Conservation (phyloP, 371 early-diverging fungal species). For the Haplosporangium sp. region DNA sequence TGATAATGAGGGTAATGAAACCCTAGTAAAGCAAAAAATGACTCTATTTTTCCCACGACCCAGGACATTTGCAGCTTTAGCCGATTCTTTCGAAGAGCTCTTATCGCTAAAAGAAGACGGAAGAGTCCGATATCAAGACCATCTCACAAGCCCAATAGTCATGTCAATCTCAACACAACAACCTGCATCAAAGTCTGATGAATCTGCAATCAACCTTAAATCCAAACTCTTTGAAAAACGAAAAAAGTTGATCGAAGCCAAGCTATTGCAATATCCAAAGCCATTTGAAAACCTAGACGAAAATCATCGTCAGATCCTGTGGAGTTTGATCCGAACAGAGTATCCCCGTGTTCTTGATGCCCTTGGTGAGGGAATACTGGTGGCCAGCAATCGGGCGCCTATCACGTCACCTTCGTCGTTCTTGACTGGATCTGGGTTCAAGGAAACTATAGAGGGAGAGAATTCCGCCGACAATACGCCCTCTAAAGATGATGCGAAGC, state of each 20-base stretch:
- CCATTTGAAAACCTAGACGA: slow-evolving; percentile 35
- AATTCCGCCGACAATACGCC: not conserved
- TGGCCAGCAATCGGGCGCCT: slow-evolving; percentile 1
- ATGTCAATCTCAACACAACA: not conserved
- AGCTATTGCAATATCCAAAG: slow-evolving; percentile 31
- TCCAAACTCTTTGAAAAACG: slow-evolving; percentile 13
- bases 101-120: slow-evolving; percentile 17
- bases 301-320: slow-evolving; percentile 31
- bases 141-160: slow-evolving; percentile 4
- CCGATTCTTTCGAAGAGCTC: slow-evolving; percentile 39
- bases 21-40: not conserved
- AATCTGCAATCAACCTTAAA: not conserved
- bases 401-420: not conserved
- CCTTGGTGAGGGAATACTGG: slow-evolving; percentile 40
- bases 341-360: slow-evolving; percentile 40
- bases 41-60: slow-evolving; percentile 47
- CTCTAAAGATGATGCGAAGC: not conserved
- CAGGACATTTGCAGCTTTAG: slow-evolving; percentile 53
- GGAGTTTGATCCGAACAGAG: slow-evolving; percentile 27
- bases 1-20: not conserved
- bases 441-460: not conserved
- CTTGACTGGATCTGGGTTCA: not conserved
- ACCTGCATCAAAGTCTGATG: not conserved
- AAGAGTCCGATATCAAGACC: not conserved
- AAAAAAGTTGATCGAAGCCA: slow-evolving; percentile 25